Conservation (phyloP, 2,329 filamentous ascomycete genomes). For the Cercospora berteroae region DNA sequence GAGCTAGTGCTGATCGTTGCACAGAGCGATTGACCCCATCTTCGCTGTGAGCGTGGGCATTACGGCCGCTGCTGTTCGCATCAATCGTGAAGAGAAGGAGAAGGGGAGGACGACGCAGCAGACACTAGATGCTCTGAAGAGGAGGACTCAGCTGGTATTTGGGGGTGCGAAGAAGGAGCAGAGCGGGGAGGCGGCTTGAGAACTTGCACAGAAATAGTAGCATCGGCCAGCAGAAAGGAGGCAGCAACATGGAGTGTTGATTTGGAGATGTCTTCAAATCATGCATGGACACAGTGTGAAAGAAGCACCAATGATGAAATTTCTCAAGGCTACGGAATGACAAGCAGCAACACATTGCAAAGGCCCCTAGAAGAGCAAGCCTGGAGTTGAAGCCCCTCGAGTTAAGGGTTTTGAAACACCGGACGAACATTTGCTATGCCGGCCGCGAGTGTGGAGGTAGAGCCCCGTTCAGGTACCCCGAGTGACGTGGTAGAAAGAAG, state of each 20-base stretch:
- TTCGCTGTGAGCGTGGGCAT: constrained; percentile 51
- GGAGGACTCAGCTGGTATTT: constrained; percentile 38
- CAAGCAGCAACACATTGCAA: neutral
- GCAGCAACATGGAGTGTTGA: neutral
- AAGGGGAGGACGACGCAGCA: constrained; percentile 43
- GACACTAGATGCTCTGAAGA: constrained; percentile 43
- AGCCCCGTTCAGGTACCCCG: neutral
- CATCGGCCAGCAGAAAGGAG: neutral
- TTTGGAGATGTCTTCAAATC: neutral
- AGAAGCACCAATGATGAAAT: neutral
- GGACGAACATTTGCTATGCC: neutral
- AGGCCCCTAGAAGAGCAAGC: neutral
- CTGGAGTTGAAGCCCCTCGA: neutral
- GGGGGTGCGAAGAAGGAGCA: constrained; percentile 3
- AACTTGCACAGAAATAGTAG: no score
- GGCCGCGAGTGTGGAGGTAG: neutral
- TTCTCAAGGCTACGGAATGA: neutral
- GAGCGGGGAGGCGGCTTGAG: neutral
- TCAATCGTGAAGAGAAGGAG: constrained; percentile 50
- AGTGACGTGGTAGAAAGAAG: neutral
- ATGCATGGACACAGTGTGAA: neutral
- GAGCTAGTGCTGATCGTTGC: neutral
- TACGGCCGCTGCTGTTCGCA: constrained; percentile 43
- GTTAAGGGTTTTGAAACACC: neutral
- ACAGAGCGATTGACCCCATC: constrained; percentile 48